Evolutionary conservation across 2,329 filamentous ascomycete genomes (phyloP), one percentile per base, ranked within the genome.

Genomic region (Alternaria infectoria): DNA sequence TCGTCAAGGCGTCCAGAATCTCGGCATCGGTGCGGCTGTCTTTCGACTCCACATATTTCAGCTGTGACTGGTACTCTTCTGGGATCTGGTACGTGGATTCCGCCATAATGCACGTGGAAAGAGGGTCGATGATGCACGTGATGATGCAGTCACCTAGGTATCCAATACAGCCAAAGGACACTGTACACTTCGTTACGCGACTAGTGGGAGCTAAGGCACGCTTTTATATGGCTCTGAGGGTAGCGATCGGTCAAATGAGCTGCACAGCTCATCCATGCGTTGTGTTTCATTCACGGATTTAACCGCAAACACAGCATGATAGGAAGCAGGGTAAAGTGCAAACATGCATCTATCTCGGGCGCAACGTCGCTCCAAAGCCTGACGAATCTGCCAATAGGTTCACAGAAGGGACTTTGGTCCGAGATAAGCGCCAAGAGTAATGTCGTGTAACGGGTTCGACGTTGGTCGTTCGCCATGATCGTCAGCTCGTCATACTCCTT

Each of bases 1-100:
- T 47, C 21, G 30, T 64, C 8, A 74, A 59, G 4, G 54, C 32
- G 1, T 65, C 55, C n/a, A 73, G 59, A 30, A 73, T 73, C 43
- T 74, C 69, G n/a, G 54, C 59, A 52, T 72, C 67, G 12, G 50
- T 66, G 7, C 69, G 68, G n/a, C 32, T 60, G 40, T 73, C 72
- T 9, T 69, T 66, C 11, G 65, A 12, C 6, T 64, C 63, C 3
- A 72, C 65, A 17, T 55, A 57, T 5, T 56, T 61, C 17, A 73
- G 61, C 12, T 70, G 30, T 9, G 60, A 67, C 23, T 57, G 51
- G 28, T 70, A 74, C 23, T 67, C 59, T n/a, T 62, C 47, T 10
- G 69, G 70, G 10, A 71, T 69, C 10, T 47, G 6, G 4, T 69
- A 30, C 13, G 50, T 6, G 0, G 13, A n/a, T 6, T 17, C n/a